phyloP scores from a whole-genome alignment of 768 basidiomycete species.

The Trametes cinnabarina region DNA sequence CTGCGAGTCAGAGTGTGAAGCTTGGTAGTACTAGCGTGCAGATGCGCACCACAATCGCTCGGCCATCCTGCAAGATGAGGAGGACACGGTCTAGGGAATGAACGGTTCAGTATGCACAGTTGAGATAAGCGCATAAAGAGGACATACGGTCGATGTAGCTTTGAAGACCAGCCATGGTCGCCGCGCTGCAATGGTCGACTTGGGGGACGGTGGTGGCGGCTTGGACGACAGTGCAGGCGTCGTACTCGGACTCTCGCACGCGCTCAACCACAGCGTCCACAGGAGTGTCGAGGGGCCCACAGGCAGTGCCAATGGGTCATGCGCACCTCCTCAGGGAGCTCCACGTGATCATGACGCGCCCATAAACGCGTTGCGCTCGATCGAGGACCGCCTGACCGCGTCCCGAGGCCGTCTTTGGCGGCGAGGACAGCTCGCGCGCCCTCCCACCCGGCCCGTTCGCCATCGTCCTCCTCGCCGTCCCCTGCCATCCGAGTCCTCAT shows the following conservation, averaged over 20 bases:
- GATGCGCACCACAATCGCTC: constrained; percentile 80
- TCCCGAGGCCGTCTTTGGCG: neutral
- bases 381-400: constrained; percentile 11
- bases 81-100: constrained; percentile 72
- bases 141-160: constrained; percentile 85
- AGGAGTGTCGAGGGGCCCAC: neutral
- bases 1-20: neutral
- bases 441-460: constrained; percentile 4
- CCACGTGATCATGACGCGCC: constrained; percentile 11
- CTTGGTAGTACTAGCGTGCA: neutral
- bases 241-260: no score
- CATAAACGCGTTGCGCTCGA: neutral
- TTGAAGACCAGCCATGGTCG: constrained; percentile 80
- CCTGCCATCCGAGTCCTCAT: constrained; percentile 3
- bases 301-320: neutral
- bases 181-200: constrained; percentile 2
- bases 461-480: neutral
- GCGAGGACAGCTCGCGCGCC: neutral
- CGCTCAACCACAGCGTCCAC: neutral
- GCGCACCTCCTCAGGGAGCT: no score
- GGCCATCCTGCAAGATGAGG: constrained; percentile 93
- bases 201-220: neutral
- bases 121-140: neutral
- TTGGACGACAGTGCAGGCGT: neutral
- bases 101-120: neutral